Evolutionary conservation across 108 stramenopile genomes (phyloP), one percentile per base, ranked within the genome.

Genomic region (Aurantiochytrium sp.): DNA sequence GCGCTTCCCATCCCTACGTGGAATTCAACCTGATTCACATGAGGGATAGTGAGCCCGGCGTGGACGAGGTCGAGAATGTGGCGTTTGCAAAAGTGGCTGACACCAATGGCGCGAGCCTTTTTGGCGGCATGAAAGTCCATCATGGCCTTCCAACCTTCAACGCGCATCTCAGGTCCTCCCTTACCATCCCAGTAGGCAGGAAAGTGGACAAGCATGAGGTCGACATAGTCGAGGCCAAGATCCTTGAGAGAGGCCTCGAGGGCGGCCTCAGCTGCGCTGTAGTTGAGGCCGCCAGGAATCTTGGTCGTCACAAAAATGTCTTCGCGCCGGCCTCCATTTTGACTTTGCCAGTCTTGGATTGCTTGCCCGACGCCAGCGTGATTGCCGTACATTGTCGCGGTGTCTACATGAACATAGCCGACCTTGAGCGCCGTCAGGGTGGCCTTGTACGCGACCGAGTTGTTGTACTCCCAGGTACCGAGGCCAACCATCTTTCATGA

Each of bases 311-410:
- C 90, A 89, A 96, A 98, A 23, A 98, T 72, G 12, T 98, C 97
- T 25, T 93, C 92, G 53, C 97, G 94, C 10, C 69, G 91, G 29
- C 93, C 92, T 71, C 35, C 28, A 5, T 42, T 59, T 16, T 95
- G 94, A 18, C 83, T 45, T 8, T 96, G 94, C 28, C 95, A 96
- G 45, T 92, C 89, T 5, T 91, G 72, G 47, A 97, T 96, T 42
- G 95, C 98, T 90, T 93, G 87, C 4, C 98, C 98, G 23, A 96
- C 96, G 89, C 94, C 93, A 47, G 88, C 89, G 91, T 98, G 96
- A 90, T 98, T 98, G 0, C 96, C 97, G 92, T 98, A 98, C 76
- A 97, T 96, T 91, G 96, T 96, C 44, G 98, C 98, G 72, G 94
- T 96, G 90, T 98, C 97, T 51, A 98, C 89, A 10, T 97, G 96